These are phyloP conservation scores for Colletotrichum viniferum DNA, from an alignment of 2,329 filamentous ascomycete species.

Conservation along the genomic window DNA sequence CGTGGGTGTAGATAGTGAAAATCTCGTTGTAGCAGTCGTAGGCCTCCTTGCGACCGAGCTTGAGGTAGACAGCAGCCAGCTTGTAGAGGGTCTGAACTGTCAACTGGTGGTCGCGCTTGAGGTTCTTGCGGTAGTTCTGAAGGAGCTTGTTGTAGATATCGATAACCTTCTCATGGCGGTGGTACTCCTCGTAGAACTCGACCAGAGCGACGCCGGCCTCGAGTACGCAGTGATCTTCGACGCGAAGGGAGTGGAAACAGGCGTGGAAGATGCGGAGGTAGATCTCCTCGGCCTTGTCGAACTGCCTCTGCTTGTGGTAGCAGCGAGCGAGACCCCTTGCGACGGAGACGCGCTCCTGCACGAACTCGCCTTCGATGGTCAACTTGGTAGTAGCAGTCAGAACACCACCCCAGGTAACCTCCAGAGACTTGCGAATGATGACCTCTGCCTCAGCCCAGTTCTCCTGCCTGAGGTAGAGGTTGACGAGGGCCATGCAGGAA, in stretches of 20 bases:
- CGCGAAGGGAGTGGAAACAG: conserved; percentile 31
- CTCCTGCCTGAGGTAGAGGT: conserved; percentile 31
- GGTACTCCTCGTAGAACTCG: conserved; percentile 33
- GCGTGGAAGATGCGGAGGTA: conserved; percentile 41
- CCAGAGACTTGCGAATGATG: conserved; percentile 37
- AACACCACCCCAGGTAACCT: conserved; percentile 42
- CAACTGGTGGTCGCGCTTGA: conserved; percentile 28
- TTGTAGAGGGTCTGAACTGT: conserved; percentile 38
- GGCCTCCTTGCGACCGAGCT: conserved; percentile 32
- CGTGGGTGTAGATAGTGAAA: conserved; percentile 35
- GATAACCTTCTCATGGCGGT: conserved; percentile 38
- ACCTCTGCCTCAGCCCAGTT: conserved; percentile 40
- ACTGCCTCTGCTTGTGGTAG: conserved; percentile 36
- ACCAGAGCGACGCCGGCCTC: conserved; percentile 33
- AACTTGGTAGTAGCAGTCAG: conserved; percentile 32
- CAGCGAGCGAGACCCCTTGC: conserved; percentile 38
- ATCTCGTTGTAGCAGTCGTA: conserved; percentile 42
- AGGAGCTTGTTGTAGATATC: conserved; percentile 38
- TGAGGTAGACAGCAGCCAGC: conserved; percentile 10
- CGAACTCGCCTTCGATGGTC: conserved; percentile 33
- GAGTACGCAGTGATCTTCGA: conserved; percentile 32
- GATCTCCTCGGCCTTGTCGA: conserved; percentile 41
- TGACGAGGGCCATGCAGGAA: conserved; percentile 36
- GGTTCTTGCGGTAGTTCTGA: conserved; percentile 29
- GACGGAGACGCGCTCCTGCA: conserved; percentile 35